Evolutionary conservation across 2,329 filamentous ascomycete genomes (phyloP), one percentile per base, ranked within the genome.

Genomic region (Truncatella angustata): DNA sequence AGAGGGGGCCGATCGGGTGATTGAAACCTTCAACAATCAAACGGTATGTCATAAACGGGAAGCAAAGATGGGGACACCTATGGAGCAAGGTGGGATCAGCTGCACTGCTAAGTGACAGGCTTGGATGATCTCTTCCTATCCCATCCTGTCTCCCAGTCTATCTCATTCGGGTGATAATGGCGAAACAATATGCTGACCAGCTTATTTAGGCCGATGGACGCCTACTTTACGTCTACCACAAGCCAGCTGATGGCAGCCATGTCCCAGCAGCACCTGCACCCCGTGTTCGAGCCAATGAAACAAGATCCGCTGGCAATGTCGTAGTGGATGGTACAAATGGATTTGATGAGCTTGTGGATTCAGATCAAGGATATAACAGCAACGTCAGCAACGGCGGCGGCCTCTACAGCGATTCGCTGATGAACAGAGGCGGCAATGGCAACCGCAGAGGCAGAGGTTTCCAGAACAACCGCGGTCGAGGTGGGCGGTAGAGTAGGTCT

Each of bases 21-120:
- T 93, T 62, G 76, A 81, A 53, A 88, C 80, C 3, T 93, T 93
- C 69, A 86, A 94, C 70, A 85, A 88, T 66, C 86, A 91, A 73
- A 90, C 84, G 65, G 88, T 90, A 66, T 59, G 84, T 30, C n/a
- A n/a, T n/a, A n/a, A n/a, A n/a, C n/a, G n/a, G n/a, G n/a, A n/a
- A n/a, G n/a, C n/a, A n/a, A n/a, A n/a, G n/a, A n/a, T n/a, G n/a
- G n/a, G n/a, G n/a, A n/a, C n/a, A n/a, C n/a, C n/a, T n/a, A n/a
- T n/a, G n/a, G n/a, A n/a, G n/a, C n/a, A n/a, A n/a, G n/a, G n/a
- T n/a, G n/a, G n/a, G n/a, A n/a, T n/a, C n/a, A n/a, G n/a, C n/a
- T n/a, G n/a, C n/a, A n/a, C n/a, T n/a, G n/a, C n/a, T n/a, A n/a
- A n/a, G n/a, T n/a, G n/a, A n/a, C n/a, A n/a, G n/a, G n/a, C n/a